phyloP scores from a whole-genome alignment of 345 rosid genomes.

The Pelargonium nanum region DNA sequence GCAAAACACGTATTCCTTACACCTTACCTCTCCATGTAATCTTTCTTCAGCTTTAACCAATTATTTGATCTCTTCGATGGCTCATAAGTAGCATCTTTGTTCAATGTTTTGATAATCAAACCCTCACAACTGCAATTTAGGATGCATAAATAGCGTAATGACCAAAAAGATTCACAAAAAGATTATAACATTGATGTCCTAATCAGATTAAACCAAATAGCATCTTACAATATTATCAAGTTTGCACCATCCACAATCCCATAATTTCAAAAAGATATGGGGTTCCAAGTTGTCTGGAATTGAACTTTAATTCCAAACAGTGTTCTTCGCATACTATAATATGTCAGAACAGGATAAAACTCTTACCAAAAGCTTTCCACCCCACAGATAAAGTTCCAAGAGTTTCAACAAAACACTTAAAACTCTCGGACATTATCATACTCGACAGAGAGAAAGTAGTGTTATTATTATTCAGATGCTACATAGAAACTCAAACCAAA shows the following conservation, averaged over 20 bases:
- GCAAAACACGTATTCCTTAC: conserved; percentile 3
- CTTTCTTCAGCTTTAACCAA: conserved; percentile 95
- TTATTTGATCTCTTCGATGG: conserved; percentile 86
- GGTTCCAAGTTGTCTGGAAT: background rate
- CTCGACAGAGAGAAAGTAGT: too few species aligned
- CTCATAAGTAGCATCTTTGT: conserved; percentile 91
- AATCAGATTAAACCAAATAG: too few species aligned
- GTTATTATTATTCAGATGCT: too few species aligned
- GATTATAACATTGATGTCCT: too few species aligned
- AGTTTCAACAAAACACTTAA: background rate
- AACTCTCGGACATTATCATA: background rate
- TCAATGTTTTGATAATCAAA: conserved; percentile 81
- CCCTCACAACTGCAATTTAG: conserved; percentile 79
- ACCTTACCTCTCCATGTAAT: conserved; percentile 74
- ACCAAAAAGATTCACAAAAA: background rate
- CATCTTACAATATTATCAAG: too few species aligned
- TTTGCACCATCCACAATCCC: background rate
- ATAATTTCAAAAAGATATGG: too few species aligned
- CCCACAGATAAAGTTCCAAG: background rate
- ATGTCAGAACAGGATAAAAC: too few species aligned
- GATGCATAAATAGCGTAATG: conserved; percentile 5
- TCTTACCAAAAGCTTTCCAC: background rate
- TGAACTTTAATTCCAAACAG: background rate
- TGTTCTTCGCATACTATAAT: too few species aligned
- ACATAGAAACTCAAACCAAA: too few species aligned